A percentile compares a stretch with the other conserved stretches of the same genome.
These are phyloP conservation scores for Vicia sativa DNA, from an alignment of 306 rosid species.

Conservation along the genomic window DNA sequence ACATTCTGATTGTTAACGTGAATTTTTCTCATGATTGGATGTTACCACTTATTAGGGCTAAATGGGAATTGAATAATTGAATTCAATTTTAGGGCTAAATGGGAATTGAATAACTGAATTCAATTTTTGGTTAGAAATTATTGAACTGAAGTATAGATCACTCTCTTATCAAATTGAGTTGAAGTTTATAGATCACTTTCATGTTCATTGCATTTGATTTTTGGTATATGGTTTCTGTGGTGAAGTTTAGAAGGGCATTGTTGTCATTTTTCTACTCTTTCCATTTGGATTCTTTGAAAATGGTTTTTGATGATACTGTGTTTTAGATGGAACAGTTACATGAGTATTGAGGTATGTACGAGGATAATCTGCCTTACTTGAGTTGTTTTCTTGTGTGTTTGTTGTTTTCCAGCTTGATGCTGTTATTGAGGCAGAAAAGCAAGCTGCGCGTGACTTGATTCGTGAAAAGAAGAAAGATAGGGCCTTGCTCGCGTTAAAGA, in stretches of 20 bases:
- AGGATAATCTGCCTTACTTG: too few relatives aligned
- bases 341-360: too few relatives aligned
- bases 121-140: not conserved
- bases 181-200: too few relatives aligned
- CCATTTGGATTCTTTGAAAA: too few relatives aligned
- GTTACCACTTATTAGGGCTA: not conserved
- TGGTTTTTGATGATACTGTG: too few relatives aligned
- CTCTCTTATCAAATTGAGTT: too few relatives aligned
- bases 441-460: slow-evolving; percentile 90
- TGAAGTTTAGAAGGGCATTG: too few relatives aligned
- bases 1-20: not conserved
- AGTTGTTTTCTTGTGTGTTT: not conserved
- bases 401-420: slow-evolving; percentile 72
- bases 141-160: not conserved
- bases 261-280: too few relatives aligned
- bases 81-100: not conserved
- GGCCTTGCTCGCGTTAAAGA: slow-evolving; percentile 87
- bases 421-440: slow-evolving; percentile 95
- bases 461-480: slow-evolving; percentile 90
- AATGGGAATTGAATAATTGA: not conserved
- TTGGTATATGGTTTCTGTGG: too few relatives aligned
- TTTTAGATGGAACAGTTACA: too few relatives aligned
- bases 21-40: not conserved
- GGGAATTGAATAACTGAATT: not conserved
- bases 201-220: too few relatives aligned